Conservation (phyloP, 1,139 yeast genomes). For the Diutina neorugosa region DNA sequence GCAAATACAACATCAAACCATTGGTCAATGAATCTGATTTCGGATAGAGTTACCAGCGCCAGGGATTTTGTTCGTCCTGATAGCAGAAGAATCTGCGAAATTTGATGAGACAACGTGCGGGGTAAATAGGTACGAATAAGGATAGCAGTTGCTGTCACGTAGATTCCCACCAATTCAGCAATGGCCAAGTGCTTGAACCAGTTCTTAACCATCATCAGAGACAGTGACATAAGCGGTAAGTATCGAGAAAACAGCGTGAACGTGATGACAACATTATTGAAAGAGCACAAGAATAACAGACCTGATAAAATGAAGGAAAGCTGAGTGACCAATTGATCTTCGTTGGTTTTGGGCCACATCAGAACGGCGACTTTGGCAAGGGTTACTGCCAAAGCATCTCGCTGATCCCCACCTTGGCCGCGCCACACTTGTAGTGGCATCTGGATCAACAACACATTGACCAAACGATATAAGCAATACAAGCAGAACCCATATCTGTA, state of each 20-base stretch:
- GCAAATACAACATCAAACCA: conserved; percentile 77
- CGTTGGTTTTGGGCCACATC: conserved; percentile 19
- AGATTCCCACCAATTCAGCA: conserved; percentile 64
- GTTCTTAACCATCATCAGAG: conserved; percentile 15
- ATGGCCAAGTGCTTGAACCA: conserved; percentile 40
- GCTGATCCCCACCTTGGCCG: conserved; percentile 11
- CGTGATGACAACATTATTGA: conserved; percentile 49
- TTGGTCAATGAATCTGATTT: conserved; percentile 52
- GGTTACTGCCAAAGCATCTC: conserved; percentile 57
- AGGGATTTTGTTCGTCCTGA: conserved; percentile 15
- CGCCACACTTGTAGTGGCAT: conserved; percentile 17
- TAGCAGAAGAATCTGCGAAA: conserved; percentile 32
- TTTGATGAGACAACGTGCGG: conserved; percentile 37
- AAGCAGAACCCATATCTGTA: conserved; percentile 26
- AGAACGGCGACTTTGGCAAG: conserved; percentile 36
- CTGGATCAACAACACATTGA: conserved; percentile 32
- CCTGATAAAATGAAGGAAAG: conserved; percentile 57
- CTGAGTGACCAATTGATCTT: conserved; percentile 49
- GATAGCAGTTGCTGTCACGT: conserved; percentile 70
- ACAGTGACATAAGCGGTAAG: conserved; percentile 17
- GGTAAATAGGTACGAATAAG: conserved; percentile 70
- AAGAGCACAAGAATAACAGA: conserved; percentile 51
- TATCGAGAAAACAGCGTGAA: conserved; percentile 27
- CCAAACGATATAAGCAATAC: conserved; percentile 54
- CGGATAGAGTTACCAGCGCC: conserved; percentile 14